Percentiles rank a stretch among this genome's conserved stretches.
phyloP scores from a whole-genome alignment of 257 asterid genomes.

The Paraleonurus japonicus region DNA sequence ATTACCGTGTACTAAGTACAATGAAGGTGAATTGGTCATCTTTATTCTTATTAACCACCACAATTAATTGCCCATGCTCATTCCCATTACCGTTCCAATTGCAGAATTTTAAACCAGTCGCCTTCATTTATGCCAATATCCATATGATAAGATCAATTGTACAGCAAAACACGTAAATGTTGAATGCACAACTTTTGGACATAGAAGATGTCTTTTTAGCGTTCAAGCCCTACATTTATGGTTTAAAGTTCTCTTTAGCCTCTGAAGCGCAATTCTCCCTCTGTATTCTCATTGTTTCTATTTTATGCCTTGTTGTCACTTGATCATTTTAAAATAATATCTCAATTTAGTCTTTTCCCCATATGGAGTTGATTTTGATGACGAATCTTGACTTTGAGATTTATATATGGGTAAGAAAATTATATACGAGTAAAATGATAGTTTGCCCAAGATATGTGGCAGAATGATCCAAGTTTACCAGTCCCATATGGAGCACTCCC shows the following conservation, averaged over 20 bases:
- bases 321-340: not conserved
- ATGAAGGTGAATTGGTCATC: too few relatives aligned
- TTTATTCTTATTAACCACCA: too few relatives aligned
- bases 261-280: not conserved
- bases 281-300: not conserved
- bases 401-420: not conserved
- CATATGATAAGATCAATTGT: not conserved
- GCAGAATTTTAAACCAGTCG: too few relatives aligned
- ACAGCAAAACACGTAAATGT: too few relatives aligned
- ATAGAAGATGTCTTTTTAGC: not conserved
- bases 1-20: too few relatives aligned
- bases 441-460: not conserved
- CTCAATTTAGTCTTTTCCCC: not conserved
- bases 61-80: too few relatives aligned
- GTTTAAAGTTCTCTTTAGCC: not conserved
- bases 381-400: not conserved
- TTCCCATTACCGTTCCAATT: too few relatives aligned
- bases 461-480: conserved; percentile 3
- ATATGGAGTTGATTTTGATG: not conserved
- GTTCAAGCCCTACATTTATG: not conserved
- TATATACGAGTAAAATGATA: not conserved
- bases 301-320: not conserved
- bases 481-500: too few relatives aligned
- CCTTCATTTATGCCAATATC: not conserved
- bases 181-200: not conserved